Evolutionary conservation across 202 grass and related monocot species (phyloP).

Genomic region (Schoenoplectus triqueter): DNA sequence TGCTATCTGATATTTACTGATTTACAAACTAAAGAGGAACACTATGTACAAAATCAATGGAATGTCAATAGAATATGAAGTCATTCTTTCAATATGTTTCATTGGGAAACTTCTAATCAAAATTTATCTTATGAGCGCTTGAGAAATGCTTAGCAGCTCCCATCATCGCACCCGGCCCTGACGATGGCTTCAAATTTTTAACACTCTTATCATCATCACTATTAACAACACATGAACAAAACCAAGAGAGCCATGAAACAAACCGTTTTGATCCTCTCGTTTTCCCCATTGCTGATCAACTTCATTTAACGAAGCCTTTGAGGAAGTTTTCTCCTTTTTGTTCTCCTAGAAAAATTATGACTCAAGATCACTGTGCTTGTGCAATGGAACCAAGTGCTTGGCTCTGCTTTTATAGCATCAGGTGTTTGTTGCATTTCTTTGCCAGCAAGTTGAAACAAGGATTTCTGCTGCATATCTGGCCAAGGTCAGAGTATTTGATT

Average conservation of each 20-base stretch:
- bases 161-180: slow-evolving; percentile 37
- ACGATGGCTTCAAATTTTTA: neutral
- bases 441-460: neutral
- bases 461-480: neutral
- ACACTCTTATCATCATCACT: neutral
- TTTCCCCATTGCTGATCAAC: slow-evolving; percentile 9
- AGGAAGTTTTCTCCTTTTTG: neutral
- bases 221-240: slow-evolving; percentile 28
- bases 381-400: neutral
- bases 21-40: neutral
- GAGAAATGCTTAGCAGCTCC: slow-evolving; percentile 47
- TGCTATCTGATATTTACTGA: slow-evolving; percentile 18
- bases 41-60: neutral
- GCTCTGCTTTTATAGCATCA: slow-evolving; percentile 29
- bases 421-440: slow-evolving; percentile 30
- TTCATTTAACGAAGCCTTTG: neutral
- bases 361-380: slow-evolving; percentile 5
- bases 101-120: slow-evolving; percentile 10
- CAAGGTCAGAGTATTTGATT: neutral
- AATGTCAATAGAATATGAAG: neutral
- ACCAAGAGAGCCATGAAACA: slow-evolving; percentile 37
- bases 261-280: slow-evolving; percentile 1
- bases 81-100: neutral
- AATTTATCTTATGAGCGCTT: slow-evolving; percentile 49
- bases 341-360: neutral